phyloP scores from a whole-genome alignment of 352 stramenopile species.

The Halophytophthora batemanensis region DNA sequence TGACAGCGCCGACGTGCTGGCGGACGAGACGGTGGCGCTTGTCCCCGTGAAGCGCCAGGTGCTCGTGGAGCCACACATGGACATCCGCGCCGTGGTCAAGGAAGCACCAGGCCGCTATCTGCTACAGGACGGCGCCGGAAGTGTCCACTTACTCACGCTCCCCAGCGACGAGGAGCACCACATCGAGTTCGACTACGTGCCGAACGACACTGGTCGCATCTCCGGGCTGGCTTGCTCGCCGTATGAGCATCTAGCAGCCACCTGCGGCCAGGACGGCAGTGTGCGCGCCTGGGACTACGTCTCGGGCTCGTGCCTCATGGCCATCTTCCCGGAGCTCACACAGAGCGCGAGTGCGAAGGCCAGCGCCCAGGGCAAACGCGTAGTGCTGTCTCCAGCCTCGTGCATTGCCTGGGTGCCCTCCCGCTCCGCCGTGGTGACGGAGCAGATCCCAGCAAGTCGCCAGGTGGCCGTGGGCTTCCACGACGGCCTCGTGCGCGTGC shows the following conservation, averaged over 20 bases:
- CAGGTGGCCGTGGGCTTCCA: conserved; percentile 89
- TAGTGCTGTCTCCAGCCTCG: conserved; percentile 35
- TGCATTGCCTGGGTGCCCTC: conserved; percentile 75
- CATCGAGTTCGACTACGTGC: conserved; percentile 52
- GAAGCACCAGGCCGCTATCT: conserved; percentile 41
- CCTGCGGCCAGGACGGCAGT: conserved; percentile 81
- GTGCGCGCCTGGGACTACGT: conserved; percentile 89
- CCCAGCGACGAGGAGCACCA: conserved; percentile 33
- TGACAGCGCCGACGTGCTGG: conserved; percentile 80
- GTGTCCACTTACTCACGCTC: conserved; percentile 48
- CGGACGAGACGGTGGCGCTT: conserved; percentile 75
- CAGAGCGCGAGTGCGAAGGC: conserved; percentile 5
- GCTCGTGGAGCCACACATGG: conserved; percentile 45
- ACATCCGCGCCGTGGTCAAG: conserved; percentile 69
- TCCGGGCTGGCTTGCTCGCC: conserved; percentile 78
- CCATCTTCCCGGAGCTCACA: conserved; percentile 13
- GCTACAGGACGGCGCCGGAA: conserved; percentile 55
- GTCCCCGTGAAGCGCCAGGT: conserved; percentile 67
- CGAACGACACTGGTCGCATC: conserved; percentile 64
- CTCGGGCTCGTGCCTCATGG: conserved; percentile 39
- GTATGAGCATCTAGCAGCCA: conserved; percentile 83
- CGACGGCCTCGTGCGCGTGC: conserved; percentile 82
- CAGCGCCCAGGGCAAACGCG: not conserved
- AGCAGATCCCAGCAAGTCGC: conserved; percentile 47
- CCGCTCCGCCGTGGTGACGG: conserved; percentile 32